phyloP scores from a whole-genome alignment of 306 rosid genomes.

The Canavalia ensiformis region DNA sequence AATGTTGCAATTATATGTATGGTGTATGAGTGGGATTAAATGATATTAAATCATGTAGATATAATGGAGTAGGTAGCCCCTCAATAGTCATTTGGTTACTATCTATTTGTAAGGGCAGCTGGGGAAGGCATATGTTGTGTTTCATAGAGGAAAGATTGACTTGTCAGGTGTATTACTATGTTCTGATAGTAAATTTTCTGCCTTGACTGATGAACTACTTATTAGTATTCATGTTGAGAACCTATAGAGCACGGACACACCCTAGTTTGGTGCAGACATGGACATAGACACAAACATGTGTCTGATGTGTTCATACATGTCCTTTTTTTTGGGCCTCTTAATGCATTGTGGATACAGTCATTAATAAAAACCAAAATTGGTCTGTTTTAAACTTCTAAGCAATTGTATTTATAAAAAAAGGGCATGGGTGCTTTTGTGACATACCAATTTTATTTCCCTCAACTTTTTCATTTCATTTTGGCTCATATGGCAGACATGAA shows the following conservation, averaged over 20 bases:
- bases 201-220: slow-evolving; percentile 33
- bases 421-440: not conserved
- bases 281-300: not conserved
- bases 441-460: not conserved
- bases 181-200: not conserved
- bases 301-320: not conserved
- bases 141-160: not conserved
- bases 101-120: slow-evolving; percentile 26
- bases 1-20: slow-evolving; percentile 1
- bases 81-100: slow-evolving; percentile 21
- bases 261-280: not conserved
- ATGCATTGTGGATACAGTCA: not conserved
- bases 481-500: not conserved
- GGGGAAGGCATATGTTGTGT: slow-evolving; percentile 24
- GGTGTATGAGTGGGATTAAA: slow-evolving; percentile 28
- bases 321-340: not conserved
- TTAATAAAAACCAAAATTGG: not conserved
- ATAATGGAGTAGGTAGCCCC: slow-evolving; percentile 11
- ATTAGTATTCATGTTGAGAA: slow-evolving; percentile 25
- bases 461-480: slow-evolving; percentile 11
- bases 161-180: not conserved
- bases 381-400: not conserved
- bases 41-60: not conserved
- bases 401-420: too few relatives aligned
- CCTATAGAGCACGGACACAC: not conserved